Evolutionary conservation across 78 protist species (phyloP).

Genomic region (Dictyostelium intermedium): DNA sequence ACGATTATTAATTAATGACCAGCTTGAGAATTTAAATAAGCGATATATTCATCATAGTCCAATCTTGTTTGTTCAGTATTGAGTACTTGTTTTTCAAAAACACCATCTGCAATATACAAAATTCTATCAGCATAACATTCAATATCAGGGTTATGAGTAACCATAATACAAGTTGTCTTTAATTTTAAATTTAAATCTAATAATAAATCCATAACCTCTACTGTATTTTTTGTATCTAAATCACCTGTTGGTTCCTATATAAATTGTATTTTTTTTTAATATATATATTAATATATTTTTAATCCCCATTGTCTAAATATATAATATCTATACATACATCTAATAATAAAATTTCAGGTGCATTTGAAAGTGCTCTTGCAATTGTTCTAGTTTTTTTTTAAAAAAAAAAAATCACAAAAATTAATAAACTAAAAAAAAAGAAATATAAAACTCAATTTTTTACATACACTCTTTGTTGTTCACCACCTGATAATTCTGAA

Average conservation of each 20-base stretch:
- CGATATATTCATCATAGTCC: slow-evolving; percentile 80
- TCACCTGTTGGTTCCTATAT: slow-evolving; percentile 94
- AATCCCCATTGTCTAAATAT: too few relatives aligned
- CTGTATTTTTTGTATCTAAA: slow-evolving; percentile 92
- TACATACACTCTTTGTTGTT: slow-evolving; percentile 93
- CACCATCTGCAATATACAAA: slow-evolving; percentile 91
- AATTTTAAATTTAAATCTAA: slow-evolving; percentile 85
- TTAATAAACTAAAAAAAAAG: neutral
- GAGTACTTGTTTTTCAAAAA: slow-evolving; percentile 82
- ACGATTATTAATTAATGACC: slow-evolving; percentile 7
- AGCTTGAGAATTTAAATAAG: slow-evolving; percentile 57
- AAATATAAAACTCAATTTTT: neutral
- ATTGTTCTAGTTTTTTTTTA: slow-evolving; percentile 78
- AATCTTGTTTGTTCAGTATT: slow-evolving; percentile 88
- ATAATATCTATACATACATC: slow-evolving; percentile 88
- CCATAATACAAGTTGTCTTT: slow-evolving; percentile 94
- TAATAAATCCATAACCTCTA: slow-evolving; percentile 95
- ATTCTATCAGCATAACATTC: slow-evolving; percentile 97
- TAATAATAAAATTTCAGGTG: slow-evolving; percentile 92
- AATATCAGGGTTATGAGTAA: slow-evolving; percentile 95
- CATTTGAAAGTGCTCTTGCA: slow-evolving; percentile 95
- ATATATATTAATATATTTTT: too few relatives aligned
- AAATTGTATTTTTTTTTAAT: too few relatives aligned
- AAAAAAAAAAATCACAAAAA: neutral
- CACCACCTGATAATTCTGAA: slow-evolving; percentile 97